phyloP scores from a whole-genome alignment of 2,329 filamentous ascomycete genomes.

The Colletotrichum tanaceti region DNA sequence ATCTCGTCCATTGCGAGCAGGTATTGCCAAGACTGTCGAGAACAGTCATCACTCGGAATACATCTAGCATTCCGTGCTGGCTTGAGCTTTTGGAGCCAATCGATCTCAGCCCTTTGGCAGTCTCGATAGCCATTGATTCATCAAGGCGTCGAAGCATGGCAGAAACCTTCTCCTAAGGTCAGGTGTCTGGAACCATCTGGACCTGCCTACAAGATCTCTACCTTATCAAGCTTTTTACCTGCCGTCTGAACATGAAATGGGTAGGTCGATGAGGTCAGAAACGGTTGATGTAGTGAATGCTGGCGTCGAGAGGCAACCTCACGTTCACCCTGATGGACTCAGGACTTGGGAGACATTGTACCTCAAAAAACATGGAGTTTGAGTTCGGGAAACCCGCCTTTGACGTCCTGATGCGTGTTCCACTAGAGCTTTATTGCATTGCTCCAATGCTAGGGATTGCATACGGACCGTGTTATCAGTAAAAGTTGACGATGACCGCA shows the following conservation, averaged over 20 bases:
- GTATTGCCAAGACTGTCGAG: too few species aligned
- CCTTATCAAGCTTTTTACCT: not conserved
- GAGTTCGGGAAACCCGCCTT: not conserved
- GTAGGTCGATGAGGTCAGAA: too few species aligned
- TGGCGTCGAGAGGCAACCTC: not conserved
- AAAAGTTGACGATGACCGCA: not conserved
- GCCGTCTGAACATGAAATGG: not conserved
- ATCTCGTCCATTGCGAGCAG: not conserved
- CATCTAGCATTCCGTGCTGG: not conserved
- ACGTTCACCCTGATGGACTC: not conserved
- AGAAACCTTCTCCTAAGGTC: not conserved
- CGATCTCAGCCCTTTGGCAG: not conserved
- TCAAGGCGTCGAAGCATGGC: not conserved
- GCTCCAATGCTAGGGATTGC: not conserved
- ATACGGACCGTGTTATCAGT: not conserved
- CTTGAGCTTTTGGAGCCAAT: not conserved
- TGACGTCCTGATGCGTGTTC: not conserved
- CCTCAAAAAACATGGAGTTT: not conserved
- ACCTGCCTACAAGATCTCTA: not conserved
- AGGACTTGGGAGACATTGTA: not conserved
- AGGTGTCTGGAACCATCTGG: not conserved
- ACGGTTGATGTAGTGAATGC: too few species aligned
- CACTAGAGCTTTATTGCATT: not conserved
- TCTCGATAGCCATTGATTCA: not conserved
- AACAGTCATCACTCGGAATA: too few species aligned